Evolutionary conservation across 2,329 filamentous ascomycete genomes (phyloP), one percentile per base, ranked within the genome.

Genomic region (Trichoderma atrobrunneum): DNA sequence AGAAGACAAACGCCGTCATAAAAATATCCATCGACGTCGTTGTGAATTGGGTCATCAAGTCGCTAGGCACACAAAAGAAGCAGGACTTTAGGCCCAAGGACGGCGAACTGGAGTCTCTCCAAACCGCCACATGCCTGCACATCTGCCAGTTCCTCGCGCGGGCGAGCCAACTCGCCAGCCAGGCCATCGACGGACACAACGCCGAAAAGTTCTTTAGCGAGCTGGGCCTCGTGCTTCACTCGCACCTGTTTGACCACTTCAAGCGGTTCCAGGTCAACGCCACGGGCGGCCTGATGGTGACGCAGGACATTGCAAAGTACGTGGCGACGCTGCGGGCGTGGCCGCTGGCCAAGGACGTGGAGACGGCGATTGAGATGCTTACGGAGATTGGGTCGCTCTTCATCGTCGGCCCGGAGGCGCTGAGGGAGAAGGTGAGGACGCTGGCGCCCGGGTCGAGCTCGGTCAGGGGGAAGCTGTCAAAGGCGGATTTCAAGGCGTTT

Each of bases 361-460:
- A 89, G 76, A 87, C 87, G 28, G 88, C 89, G 69, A 89, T 98
- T 75, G 95, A 99, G 83, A 89, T 97, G 60, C 83, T 99, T 73
- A 91, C 94, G 30, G 96, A 99, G 85, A 94, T 99, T 72, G 95
- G 95, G 12, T 98, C 95, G 78, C 84, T 99, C 68, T 99, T 99
- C 80, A 97, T 99, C 74, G 93, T 99, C 78, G 93, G 94, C 2
- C 89, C 91, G 12, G 92, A 95, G 81, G 92, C 92, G 43, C 83
- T 95, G 73, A 85, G 89, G 64, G 92, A 95, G 82, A 87, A 92
- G 77, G 87, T 90, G 68, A 85, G 91, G 71, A 89, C 88, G 72
- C 81, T 92, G 72, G 85, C 79, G 74, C 81, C 80, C 72, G 85
- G 78, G 66, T 81, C 76, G 72, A 80, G 78, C 65, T 82, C 80